Conservation (phyloP, 306 rosid species). For the Castanea sativa region DNA sequence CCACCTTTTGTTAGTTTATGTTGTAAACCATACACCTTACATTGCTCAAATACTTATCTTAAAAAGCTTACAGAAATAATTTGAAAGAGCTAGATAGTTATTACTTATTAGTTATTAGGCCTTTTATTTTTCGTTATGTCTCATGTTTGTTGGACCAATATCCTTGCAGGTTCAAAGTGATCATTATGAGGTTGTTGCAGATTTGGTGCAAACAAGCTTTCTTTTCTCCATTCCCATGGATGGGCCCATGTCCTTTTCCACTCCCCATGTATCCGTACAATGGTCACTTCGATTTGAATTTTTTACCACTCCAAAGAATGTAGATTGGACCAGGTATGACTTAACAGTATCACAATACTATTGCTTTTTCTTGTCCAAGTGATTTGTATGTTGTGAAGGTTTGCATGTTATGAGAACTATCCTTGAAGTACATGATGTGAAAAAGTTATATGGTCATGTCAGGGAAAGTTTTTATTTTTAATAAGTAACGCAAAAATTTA, state of each 20-base stretch:
- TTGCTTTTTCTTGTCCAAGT: neutral
- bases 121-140: slow-evolving; percentile 15
- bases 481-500: no score
- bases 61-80: neutral
- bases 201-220: slow-evolving; percentile 91
- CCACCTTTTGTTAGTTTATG: neutral
- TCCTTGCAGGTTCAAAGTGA: slow-evolving; percentile 87
- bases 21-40: neutral
- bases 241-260: slow-evolving; percentile 98
- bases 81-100: neutral
- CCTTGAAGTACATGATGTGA: neutral
- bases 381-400: neutral
- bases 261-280: slow-evolving; percentile 86
- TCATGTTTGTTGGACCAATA: slow-evolving; percentile 18
- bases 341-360: neutral
- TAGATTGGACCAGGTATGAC: slow-evolving; percentile 80
- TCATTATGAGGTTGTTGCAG: slow-evolving; percentile 94
- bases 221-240: slow-evolving; percentile 97
- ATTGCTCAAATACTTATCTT: neutral
- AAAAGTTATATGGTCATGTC: neutral
- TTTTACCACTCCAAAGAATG: slow-evolving; percentile 81
- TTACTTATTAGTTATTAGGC: neutral
- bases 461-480: no score
- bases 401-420: neutral
- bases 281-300: slow-evolving; percentile 99